Base-by-base conservation (phyloP, 805 yeast genomes). In the Kurtzmaniella fragi region DNA sequence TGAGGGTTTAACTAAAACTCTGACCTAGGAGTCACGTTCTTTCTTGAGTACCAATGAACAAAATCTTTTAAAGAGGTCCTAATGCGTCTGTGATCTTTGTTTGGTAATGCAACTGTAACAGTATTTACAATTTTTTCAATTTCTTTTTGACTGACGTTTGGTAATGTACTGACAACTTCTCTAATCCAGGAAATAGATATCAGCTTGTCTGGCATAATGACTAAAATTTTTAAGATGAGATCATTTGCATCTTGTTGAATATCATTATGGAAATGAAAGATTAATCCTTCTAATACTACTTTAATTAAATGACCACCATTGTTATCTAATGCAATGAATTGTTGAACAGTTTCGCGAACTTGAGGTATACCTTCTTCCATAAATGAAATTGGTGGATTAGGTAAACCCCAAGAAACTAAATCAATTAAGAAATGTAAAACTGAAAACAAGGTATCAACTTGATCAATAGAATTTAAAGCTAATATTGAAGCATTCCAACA, bases 361-460 rank as follows among this genome's bases (percentile, higher is more conserved):
- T 67, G 69, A n/a, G 66, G 70, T 9, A 84, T 81, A 32, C 80
- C 76, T 15, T 62, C 63, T 15, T 71, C 76, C 39, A 75, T 71
- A 31, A 82, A 73, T 6, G 95, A 82, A 14, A 85, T 72, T 4
- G 96, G 96, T 2, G 96, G 89, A 8, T 75, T 67, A 20, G 75
- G 82, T 47, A 82, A 77, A 1, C 95, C 96, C 91, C 95, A 90
- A 5, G 89, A 77, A 16, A 85, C 61, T 28, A 88, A 69, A 57
- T 93, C 99, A 47, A 86, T 82, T 48, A 90, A 61, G 57, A 78
- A 88, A 53, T 87, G 89, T 41, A 90, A 63, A 14, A 82, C 77
- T 2, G 88, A 70, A 31, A 74, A 67, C 42, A 88, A 66, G 3
- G 95, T 82, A 44, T 84, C 93, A 42, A 70, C 72, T 53, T 87